Base-by-base conservation (phyloP, 768 basidiomycete genomes). In the Mycena vitilis region DNA sequence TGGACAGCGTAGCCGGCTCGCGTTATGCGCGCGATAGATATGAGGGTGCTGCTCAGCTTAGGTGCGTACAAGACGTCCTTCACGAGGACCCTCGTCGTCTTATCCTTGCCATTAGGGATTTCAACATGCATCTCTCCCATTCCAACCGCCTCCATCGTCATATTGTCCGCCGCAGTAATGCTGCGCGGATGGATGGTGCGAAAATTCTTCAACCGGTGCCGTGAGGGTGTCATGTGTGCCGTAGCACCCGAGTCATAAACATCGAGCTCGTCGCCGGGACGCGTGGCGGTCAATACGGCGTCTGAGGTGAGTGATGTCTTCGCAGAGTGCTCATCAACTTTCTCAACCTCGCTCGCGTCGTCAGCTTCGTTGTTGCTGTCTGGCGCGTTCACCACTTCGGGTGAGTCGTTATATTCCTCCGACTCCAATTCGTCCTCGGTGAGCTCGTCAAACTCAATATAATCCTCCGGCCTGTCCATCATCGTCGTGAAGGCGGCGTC, bases 231-330 rank as follows among this genome's bases (percentile, higher is more conserved):
- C 76, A 83, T 78, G 56, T 82, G 81, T 36, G 68, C 70, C 5
- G 77, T 73, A 34, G 81, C 77, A 5, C 82, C 81, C n/a, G 79
- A 81, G 71, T 83, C 79, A 60, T 79, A 78, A 12, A 81, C 69
- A n/a, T 79, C 75, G 23, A 62, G 75, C 11, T 72, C 74, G 3
- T 59, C 20, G 9, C 23, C 22, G 45, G 45, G 53, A 38, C 49
- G 10, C 8, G 45, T 38, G 30, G 61, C 25, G 53, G 54, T 20
- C 23, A 56, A 38, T 64, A 54, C 30, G 6, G 25, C 16, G 30
- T 62, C 51, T 2, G 60, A 34, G 49, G 60, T 62, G 40, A 44
- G 49, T 42, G 52, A 53, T 44, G 49, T 53, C 51, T 44, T 42
- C 49, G 0, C 60, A 30, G 38, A 51, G 40, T 44, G 23, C 37